Evolutionary conservation across 495 filamentous ascomycete genomes (phyloP), one percentile per base, ranked within the genome.

Genomic region (Parachaetomium inaequale): DNA sequence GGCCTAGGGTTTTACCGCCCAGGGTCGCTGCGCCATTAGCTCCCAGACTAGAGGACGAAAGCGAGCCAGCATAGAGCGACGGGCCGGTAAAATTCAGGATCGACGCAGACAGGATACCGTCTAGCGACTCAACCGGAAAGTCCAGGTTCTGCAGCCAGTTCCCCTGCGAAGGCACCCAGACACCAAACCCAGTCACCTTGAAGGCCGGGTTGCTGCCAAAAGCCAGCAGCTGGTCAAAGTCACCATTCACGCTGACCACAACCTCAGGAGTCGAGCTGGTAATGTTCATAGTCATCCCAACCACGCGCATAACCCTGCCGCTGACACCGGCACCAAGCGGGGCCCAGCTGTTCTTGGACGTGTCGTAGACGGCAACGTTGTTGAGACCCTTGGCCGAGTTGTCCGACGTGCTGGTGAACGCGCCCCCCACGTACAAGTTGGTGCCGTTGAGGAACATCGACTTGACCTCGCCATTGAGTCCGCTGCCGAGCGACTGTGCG

Each of bases 91-190:
- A 74, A 42, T 85, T 77, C 34, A 87, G 79, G 12, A 78, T 63
- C 29, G 83, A 81, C 12, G 90, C 81, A 4, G 86, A 87, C 38
- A 99, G 78, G 43, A 87, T 70, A 19, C 94, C 94, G 58, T 78
- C 74, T 63, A 94, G 83, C 17, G 82, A 75, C 60, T 88, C 83
- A 51, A 84, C 79, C n/a, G 81, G 75, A 43, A 85, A 71, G 49
- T 90, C 76, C 43, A 98, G 76, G 65, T 92, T 93, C 72, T 91
- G 85, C 25, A 98, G 76, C 94, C 94, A 99, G 69, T 95, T 91
- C 43, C 85, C 83, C 52, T 81, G 82, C 6, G 92, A 94, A 23
- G 92, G 91, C n/a, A 98, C 88, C 94, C 94, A 99, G 26, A 97
- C 78, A 31, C 89, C 94, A 69, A 98, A 93, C 1, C 92, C 91